Percentiles rank a stretch among this genome's conserved stretches.
These are phyloP conservation scores for Aquilaria malaccensis DNA, from an alignment of 345 rosid genomes.

Conservation along the genomic window DNA sequence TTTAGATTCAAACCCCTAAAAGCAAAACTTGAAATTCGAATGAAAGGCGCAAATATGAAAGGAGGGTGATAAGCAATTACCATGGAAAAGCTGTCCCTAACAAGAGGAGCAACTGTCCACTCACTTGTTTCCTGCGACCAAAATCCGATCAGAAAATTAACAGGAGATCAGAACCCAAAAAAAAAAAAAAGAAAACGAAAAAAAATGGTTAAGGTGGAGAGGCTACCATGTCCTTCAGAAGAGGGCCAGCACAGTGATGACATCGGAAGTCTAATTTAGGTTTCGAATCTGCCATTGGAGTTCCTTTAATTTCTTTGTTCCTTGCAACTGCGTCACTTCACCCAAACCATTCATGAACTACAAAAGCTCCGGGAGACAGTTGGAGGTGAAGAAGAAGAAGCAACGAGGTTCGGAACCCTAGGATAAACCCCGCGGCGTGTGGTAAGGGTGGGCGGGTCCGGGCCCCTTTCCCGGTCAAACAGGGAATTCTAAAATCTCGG, in stretches of 20 bases:
- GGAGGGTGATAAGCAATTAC: slow-evolving; percentile 22
- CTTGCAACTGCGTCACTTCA: background rate
- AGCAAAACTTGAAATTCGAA: background rate
- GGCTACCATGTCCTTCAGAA: slow-evolving; percentile 60
- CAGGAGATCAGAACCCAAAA: slow-evolving; percentile 1
- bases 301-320: background rate
- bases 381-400: too few species aligned
- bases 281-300: slow-evolving; percentile 35
- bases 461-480: too few species aligned
- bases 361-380: too few species aligned
- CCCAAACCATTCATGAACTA: too few species aligned
- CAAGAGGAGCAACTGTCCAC: slow-evolving; percentile 74
- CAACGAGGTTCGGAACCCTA: too few species aligned
- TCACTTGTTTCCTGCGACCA: slow-evolving; percentile 73
- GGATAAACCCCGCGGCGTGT: too few species aligned
- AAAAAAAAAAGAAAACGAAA: background rate
- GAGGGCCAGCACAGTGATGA: slow-evolving; percentile 95
- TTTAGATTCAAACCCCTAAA: background rate
- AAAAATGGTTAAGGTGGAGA: background rate
- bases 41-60: background rate
- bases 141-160: background rate
- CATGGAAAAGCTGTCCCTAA: slow-evolving; percentile 94
- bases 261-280: slow-evolving; percentile 32
- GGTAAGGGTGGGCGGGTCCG: too few species aligned
- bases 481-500: too few species aligned